Conservation (phyloP, 2,329 filamentous ascomycete genomes). For the Fusarium newnesense region DNA sequence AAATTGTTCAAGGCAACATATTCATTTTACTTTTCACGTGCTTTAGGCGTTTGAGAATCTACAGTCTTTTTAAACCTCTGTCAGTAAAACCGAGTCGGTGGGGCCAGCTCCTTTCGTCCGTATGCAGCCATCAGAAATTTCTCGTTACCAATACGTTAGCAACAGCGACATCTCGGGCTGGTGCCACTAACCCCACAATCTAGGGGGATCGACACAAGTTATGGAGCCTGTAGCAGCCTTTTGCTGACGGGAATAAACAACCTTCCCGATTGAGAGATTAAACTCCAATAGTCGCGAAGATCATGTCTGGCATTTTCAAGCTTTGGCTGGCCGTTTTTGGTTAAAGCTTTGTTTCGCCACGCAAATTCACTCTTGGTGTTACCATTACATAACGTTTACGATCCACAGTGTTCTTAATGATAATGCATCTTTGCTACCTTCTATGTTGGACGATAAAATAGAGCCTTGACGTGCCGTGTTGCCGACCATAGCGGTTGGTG, state of each 20-base stretch:
- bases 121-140: not conserved
- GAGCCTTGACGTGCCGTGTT: not conserved
- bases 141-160: not conserved
- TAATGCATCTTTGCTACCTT: not conserved
- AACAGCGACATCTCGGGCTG: not conserved
- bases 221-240: not conserved
- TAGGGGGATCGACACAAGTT: not conserved
- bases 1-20: not conserved
- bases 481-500: rapidly evolving
- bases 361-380: rapidly evolving
- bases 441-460: not conserved
- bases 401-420: not conserved
- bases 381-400: not conserved
- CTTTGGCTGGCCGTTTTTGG: not conserved
- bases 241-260: not conserved
- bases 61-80: not conserved
- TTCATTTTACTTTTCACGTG: not conserved
- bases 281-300: not conserved
- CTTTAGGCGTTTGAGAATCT: not conserved
- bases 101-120: not conserved
- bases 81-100: not conserved
- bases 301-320: not conserved
- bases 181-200: not conserved
- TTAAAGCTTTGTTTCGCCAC: not conserved
- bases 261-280: not conserved